Conservation (phyloP, 129 eudicot species). For the Heracleum sosnowskyi region DNA sequence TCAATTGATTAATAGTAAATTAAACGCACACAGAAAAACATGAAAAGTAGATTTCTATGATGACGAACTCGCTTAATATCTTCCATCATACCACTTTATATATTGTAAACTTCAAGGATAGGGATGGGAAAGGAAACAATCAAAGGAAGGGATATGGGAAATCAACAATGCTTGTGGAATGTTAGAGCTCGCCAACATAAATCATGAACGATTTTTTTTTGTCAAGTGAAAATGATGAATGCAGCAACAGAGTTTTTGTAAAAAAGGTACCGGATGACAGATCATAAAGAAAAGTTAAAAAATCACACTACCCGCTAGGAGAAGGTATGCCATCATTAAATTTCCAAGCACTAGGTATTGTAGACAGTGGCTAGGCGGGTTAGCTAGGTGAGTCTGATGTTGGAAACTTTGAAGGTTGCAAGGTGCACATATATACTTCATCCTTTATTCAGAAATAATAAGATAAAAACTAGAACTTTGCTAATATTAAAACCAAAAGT, state of each 20-base stretch:
- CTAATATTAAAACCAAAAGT: not conserved
- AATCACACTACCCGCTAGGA: not conserved
- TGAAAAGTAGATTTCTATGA: not conserved
- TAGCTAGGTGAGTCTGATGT: not conserved
- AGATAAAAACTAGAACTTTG: not conserved
- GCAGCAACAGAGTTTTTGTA: not conserved
- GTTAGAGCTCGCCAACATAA: not conserved
- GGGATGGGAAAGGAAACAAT: not conserved
- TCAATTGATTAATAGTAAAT: not conserved
- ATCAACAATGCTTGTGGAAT: not conserved
- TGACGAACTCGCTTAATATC: not conserved
- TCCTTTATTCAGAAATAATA: not conserved
- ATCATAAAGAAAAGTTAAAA: not conserved
- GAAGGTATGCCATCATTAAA: not conserved
- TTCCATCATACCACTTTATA: not conserved
- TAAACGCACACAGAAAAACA: not conserved
- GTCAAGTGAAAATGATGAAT: too few relatives aligned
- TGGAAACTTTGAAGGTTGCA: not conserved
- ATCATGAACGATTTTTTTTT: not conserved
- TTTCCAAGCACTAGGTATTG: not conserved
- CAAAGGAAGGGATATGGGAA: not conserved
- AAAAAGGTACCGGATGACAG: not conserved
- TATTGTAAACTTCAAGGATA: not conserved
- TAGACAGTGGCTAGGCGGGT: not conserved
- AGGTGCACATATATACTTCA: not conserved